phyloP scores from a whole-genome alignment of 352 stramenopile species.

The Globisporangium orthogonon region DNA sequence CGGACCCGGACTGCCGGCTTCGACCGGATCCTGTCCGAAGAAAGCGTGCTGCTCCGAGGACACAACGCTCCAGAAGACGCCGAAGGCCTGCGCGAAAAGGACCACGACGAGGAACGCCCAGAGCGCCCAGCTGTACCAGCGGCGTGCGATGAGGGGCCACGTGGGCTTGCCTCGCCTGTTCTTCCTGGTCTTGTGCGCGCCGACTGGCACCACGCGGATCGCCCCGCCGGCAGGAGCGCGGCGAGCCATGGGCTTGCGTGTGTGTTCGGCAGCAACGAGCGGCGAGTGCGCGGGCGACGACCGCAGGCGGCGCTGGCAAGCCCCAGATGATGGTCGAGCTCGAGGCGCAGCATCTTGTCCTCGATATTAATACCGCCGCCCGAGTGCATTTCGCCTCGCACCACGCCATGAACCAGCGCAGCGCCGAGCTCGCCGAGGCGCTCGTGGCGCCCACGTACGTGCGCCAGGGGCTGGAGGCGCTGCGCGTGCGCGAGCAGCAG shows the following conservation, averaged over 20 bases:
- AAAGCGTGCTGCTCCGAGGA: neutral
- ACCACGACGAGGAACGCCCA: neutral
- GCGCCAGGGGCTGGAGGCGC: slow-evolving; percentile 60
- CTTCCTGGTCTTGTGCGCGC: neutral
- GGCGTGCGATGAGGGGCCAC: neutral
- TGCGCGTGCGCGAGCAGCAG: slow-evolving; percentile 59
- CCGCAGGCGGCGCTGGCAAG: no score
- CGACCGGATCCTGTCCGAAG: slow-evolving; percentile 4
- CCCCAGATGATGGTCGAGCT: no score
- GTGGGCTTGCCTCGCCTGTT: neutral
- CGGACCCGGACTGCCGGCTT: neutral
- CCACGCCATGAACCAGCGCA: slow-evolving; percentile 31
- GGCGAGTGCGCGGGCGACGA: no score
- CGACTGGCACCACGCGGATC: neutral
- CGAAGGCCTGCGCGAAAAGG: slow-evolving; percentile 1
- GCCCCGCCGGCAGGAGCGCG: no score
- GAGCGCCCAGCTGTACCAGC: neutral
- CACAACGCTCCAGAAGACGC: neutral
- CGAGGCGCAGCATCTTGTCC: no score
- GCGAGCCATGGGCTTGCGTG: no score
- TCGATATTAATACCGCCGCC: neutral
- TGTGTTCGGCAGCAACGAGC: no score
- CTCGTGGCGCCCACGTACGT: slow-evolving; percentile 66
- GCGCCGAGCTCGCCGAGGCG: slow-evolving; percentile 38
- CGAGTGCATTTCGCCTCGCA: no score